A percentile compares a stretch with the other conserved stretches of the same genome.
phyloP scores from a whole-genome alignment of 2,329 filamentous ascomycete genomes.

The Exophiala mesophila region DNA sequence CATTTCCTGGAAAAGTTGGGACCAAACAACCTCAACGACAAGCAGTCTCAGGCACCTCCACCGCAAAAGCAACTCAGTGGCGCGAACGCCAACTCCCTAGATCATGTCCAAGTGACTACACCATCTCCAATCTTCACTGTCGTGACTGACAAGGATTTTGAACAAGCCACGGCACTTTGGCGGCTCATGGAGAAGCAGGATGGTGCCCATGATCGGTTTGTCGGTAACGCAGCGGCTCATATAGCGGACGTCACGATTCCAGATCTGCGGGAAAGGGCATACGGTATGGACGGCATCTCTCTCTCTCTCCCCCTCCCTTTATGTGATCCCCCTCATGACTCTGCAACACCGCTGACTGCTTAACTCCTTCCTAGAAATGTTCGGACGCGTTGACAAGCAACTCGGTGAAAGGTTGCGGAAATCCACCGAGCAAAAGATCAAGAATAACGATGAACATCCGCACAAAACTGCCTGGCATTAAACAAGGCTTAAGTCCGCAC shows the following conservation, averaged over 20 bases:
- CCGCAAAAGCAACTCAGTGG: too few species aligned
- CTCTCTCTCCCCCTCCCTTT: neutral
- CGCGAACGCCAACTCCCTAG: too few species aligned
- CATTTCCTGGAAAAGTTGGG: slow-evolving; percentile 9
- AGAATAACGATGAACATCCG: too few species aligned
- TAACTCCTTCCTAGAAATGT: slow-evolving; percentile 23
- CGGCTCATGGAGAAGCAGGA: slow-evolving; percentile 35
- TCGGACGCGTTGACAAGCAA: slow-evolving; percentile 9
- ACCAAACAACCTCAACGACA: slow-evolving; percentile 27
- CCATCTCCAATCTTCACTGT: slow-evolving; percentile 34
- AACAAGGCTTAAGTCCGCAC: too few species aligned
- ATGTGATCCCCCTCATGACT: neutral
- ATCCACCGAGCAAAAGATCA: too few species aligned
- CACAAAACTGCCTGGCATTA: too few species aligned
- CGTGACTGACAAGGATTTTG: slow-evolving; percentile 42
- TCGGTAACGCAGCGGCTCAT: slow-evolving; percentile 57
- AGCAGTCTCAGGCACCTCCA: slow-evolving; percentile 30
- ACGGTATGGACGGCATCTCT: slow-evolving; percentile 31
- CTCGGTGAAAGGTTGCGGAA: slow-evolving; percentile 11
- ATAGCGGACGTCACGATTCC: slow-evolving; percentile 51
- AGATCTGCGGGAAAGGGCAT: slow-evolving; percentile 56
- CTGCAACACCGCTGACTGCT: neutral
- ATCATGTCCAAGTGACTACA: too few species aligned
- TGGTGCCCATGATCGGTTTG: slow-evolving; percentile 56
- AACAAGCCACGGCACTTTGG: slow-evolving; percentile 42